Percentiles rank a stretch among this genome's conserved stretches.
Evolutionary conservation across 129 eudicot species (phyloP).

Genomic region (Centella asiatica): DNA sequence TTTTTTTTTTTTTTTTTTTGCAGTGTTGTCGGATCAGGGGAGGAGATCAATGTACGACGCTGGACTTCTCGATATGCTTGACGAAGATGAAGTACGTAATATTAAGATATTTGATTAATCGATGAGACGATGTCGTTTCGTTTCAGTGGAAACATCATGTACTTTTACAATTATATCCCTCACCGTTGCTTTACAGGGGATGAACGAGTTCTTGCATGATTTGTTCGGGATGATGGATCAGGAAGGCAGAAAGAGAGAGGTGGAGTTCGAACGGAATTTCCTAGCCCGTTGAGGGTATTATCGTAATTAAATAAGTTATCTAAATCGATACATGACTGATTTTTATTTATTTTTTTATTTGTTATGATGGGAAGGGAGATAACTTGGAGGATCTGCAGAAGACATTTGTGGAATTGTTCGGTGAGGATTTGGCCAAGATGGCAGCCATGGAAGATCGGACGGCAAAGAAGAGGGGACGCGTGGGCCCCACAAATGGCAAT

Average conservation of each 20-base stretch:
- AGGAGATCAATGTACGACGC: slow-evolving; percentile 86
- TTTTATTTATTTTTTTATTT: neutral
- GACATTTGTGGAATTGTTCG: slow-evolving; percentile 73
- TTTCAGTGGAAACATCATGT: neutral
- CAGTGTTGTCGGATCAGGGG: slow-evolving; percentile 71
- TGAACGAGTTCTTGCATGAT: slow-evolving; percentile 84
- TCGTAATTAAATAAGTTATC: no score
- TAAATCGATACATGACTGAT: no score
- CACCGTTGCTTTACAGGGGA: slow-evolving; percentile 32
- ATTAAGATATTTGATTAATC: slow-evolving; percentile 19
- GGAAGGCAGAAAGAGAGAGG: neutral
- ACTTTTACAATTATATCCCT: neutral
- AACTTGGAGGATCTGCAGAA: slow-evolving; percentile 83
- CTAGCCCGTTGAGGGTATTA: no score
- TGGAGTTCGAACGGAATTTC: neutral
- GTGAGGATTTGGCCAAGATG: slow-evolving; percentile 61
- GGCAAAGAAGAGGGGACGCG: slow-evolving; percentile 53
- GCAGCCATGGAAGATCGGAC: slow-evolving; percentile 40
- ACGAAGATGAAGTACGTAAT: slow-evolving; percentile 55
- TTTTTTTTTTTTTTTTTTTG: neutral
- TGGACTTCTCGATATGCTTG: slow-evolving; percentile 59
- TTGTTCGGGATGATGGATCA: slow-evolving; percentile 60
- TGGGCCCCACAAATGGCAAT: neutral
- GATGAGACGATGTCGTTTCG: neutral
- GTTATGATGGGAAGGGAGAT: slow-evolving; percentile 38